Evolutionary conservation across 2,329 filamentous ascomycete genomes (phyloP).

Genomic region (Plectosphaerella cucumerina): DNA sequence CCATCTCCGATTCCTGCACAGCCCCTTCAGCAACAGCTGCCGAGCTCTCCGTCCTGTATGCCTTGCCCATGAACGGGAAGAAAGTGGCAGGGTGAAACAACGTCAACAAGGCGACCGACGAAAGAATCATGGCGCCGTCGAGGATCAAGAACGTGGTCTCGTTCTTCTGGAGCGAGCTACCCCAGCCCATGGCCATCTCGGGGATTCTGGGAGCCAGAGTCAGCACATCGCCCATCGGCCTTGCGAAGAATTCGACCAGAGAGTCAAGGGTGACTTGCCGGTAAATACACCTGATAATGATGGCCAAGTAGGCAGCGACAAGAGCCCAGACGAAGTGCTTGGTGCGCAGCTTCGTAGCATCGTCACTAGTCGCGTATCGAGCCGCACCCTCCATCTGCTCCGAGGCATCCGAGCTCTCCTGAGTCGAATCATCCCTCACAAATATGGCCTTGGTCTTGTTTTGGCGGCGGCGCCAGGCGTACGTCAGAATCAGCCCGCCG

Average conservation of each 20-base stretch:
- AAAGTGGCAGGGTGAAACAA: conserved; percentile 7
- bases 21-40: no score
- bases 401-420: background rate
- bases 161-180: conserved; percentile 9
- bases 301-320: conserved; percentile 7
- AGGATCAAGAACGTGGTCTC: conserved; percentile 11
- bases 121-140: conserved; percentile 11
- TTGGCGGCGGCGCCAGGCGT: conserved; percentile 1
- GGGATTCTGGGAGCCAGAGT: conserved; percentile 1
- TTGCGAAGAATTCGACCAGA: no score
- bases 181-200: conserved; percentile 10
- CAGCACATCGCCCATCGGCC: background rate
- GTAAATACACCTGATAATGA: conserved; percentile 12
- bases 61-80: conserved; percentile 8
- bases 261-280: conserved; percentile 2
- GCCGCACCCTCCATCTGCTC: background rate
- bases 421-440: background rate
- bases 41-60: background rate
- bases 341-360: conserved; percentile 1
- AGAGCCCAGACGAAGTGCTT: conserved; percentile 6
- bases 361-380: background rate
- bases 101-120: conserved; percentile 4
- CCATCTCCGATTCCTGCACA: no score
- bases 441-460: conserved; percentile 3
- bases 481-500: conserved; percentile 9